These are phyloP conservation scores for Mycena sanguinolenta DNA, from an alignment of 768 basidiomycete species.

Conservation along the genomic window DNA sequence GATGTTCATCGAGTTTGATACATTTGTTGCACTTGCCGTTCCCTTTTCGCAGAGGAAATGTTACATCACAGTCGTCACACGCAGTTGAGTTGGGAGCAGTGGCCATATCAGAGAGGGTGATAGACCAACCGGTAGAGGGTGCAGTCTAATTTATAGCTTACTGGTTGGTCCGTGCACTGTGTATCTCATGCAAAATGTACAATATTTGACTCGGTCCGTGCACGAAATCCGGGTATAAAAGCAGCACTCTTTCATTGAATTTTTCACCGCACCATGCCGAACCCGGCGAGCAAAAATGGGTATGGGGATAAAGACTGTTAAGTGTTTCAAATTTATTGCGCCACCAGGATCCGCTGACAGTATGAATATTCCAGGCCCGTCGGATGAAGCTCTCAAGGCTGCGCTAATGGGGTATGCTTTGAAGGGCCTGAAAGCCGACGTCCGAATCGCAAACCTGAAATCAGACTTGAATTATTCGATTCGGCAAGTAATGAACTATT, in stretches of 20 bases:
- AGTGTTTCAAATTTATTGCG: neutral
- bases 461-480: constrained; percentile 24
- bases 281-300: too few species aligned
- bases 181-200: too few species aligned
- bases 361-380: neutral
- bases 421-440: neutral
- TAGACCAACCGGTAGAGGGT: too few species aligned
- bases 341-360: neutral
- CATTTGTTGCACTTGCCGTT: too few species aligned
- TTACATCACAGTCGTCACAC: too few species aligned
- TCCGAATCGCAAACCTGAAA: constrained; percentile 19
- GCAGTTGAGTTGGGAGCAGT: too few species aligned
- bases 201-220: constrained; percentile 10
- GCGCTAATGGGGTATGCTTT: constrained; percentile 7
- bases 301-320: constrained; percentile 1
- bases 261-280: constrained; percentile 14
- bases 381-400: neutral
- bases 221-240: neutral
- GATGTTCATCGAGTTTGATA: too few species aligned
- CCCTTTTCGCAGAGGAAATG: too few species aligned
- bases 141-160: too few species aligned
- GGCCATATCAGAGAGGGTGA: too few species aligned
- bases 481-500: neutral
- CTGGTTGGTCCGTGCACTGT: too few species aligned
- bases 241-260: neutral